Percentiles rank a stretch among this genome's conserved stretches.
Evolutionary conservation across 2,329 filamentous ascomycete species (phyloP).

Genomic region (Trichoderma sp.): DNA sequence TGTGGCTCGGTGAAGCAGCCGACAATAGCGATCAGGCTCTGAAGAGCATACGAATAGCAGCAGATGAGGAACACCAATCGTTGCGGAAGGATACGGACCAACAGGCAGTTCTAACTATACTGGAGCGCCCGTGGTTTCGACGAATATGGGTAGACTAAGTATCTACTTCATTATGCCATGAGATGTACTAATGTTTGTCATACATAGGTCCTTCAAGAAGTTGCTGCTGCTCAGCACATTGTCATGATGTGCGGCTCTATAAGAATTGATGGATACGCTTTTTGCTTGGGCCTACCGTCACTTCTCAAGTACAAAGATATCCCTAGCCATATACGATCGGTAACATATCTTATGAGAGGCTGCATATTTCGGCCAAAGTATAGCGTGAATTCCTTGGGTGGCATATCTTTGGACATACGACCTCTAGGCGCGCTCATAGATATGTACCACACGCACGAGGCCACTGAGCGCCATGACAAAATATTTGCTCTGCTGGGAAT

Average conservation of each 20-base stretch:
- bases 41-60: conserved; percentile 3
- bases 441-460: conserved; percentile 21
- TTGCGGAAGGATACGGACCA: neutral
- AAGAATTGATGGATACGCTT: conserved; percentile 20
- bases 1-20: conserved; percentile 8
- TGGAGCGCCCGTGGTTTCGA: conserved; percentile 10
- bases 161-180: rapidly evolving
- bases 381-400: neutral
- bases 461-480: conserved; percentile 28
- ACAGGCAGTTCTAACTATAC: neutral
- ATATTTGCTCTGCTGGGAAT: conserved; percentile 29
- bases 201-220: conserved; percentile 22
- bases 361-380: conserved; percentile 10
- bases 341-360: conserved; percentile 13
- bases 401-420: conserved; percentile 28
- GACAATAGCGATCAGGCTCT: neutral
- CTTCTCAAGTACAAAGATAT: neutral
- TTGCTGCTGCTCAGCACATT: conserved; percentile 22
- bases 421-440: conserved; percentile 16
- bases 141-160: neutral
- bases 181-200: neutral
- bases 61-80: neutral
- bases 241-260: conserved; percentile 12
- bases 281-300: conserved; percentile 12
- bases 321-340: neutral